A percentile compares a stretch with the other conserved stretches of the same genome.
Evolutionary conservation across 768 basidiomycete species (phyloP).

Genomic region (Inosperma sp.): DNA sequence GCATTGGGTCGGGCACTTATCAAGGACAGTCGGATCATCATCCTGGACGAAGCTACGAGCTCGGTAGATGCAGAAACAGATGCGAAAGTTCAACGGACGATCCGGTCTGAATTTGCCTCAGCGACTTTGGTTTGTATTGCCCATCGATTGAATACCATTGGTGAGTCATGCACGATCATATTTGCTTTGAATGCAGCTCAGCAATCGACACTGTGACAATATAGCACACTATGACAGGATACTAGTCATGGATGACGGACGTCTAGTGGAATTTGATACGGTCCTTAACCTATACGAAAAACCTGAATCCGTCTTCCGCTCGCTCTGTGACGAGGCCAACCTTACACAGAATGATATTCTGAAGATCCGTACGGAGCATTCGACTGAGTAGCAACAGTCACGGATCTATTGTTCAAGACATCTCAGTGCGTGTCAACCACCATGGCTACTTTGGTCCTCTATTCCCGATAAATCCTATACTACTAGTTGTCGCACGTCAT

Average conservation of each 20-base stretch:
- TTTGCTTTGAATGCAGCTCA: background rate
- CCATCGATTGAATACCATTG: slow-evolving; percentile 56
- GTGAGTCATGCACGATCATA: slow-evolving; percentile 27
- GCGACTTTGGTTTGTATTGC: slow-evolving; percentile 56
- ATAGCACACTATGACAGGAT: slow-evolving; percentile 62
- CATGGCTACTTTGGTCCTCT: no score
- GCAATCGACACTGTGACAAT: background rate
- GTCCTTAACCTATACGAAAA: slow-evolving; percentile 61
- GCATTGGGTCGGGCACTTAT: slow-evolving; percentile 49
- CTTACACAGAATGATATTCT: slow-evolving; percentile 53
- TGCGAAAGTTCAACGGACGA: slow-evolving; percentile 56
- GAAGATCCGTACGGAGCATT: slow-evolving; percentile 42
- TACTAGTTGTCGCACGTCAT: no score
- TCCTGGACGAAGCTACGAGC: slow-evolving; percentile 63
- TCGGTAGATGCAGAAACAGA: slow-evolving; percentile 63
- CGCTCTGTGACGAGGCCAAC: slow-evolving; percentile 63
- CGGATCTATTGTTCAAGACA: no score
- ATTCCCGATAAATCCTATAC: no score
- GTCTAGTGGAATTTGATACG: slow-evolving; percentile 69
- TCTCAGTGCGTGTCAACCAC: no score
- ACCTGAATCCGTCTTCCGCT: slow-evolving; percentile 61
- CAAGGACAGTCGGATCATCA: slow-evolving; percentile 54
- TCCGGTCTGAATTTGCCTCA: slow-evolving; percentile 54
- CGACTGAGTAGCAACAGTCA: no score
- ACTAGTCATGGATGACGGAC: slow-evolving; percentile 69